These are phyloP conservation scores for Arctostaphylos glauca DNA, from an alignment of 148 eudicot genomes.

Conservation along the genomic window DNA sequence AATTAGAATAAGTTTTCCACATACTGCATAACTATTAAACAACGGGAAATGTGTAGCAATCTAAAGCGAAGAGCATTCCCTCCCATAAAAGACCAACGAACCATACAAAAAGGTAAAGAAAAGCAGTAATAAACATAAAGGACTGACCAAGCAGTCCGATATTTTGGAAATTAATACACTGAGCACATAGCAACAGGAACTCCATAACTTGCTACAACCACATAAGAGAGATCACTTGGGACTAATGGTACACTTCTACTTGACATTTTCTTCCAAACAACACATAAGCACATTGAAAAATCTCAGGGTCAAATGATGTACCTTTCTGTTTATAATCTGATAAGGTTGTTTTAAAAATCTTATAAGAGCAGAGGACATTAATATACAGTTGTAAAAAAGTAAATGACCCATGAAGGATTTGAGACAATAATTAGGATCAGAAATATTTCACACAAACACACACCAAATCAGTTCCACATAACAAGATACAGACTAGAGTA, in stretches of 20 bases:
- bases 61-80: background rate
- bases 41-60: background rate
- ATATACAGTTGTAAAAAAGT: no score
- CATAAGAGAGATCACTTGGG: background rate
- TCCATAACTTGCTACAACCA: background rate
- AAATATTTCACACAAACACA: no score
- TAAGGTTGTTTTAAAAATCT: background rate
- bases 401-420: no score
- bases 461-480: no score
- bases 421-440: no score
- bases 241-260: background rate
- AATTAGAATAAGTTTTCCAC: background rate
- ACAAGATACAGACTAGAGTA: no score
- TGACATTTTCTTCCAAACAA: background rate
- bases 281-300: background rate
- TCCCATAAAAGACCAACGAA: background rate
- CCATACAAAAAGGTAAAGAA: background rate
- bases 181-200: background rate
- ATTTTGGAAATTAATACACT: no score
- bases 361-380: background rate
- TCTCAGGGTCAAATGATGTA: background rate
- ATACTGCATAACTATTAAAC: background rate
- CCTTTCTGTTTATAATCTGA: background rate
- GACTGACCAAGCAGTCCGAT: background rate
- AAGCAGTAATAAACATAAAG: background rate